A percentile compares a stretch with the other conserved stretches of the same genome.
These are phyloP conservation scores for Elaeagnus macrophylla DNA, from an alignment of 306 rosid genomes.

Conservation along the genomic window DNA sequence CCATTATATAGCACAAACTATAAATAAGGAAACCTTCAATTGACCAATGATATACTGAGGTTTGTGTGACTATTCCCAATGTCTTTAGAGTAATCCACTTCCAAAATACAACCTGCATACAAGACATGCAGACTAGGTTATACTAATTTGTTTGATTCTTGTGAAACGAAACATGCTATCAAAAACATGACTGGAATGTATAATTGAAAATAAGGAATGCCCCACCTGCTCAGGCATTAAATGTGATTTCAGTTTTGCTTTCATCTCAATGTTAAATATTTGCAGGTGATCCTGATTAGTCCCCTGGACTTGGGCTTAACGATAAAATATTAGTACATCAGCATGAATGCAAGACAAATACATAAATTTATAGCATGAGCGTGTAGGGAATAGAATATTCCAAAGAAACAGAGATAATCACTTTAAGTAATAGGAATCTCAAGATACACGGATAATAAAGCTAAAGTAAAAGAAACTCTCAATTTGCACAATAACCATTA, in stretches of 20 bases:
- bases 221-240: conserved; percentile 97
- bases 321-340: conserved; percentile 13
- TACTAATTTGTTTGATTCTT: conserved; percentile 12
- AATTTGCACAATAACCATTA: too few species aligned
- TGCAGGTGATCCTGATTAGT: conserved; percentile 95
- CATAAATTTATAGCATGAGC: too few species aligned
- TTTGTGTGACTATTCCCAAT: conserved; percentile 89
- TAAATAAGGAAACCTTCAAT: conserved; percentile 54
- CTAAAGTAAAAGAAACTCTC: too few species aligned
- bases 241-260: conserved; percentile 86
- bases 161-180: background rate
- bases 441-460: too few species aligned
- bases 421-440: too few species aligned
- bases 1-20: conserved; percentile 7
- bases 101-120: conserved; percentile 81
- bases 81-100: conserved; percentile 89
- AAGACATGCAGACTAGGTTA: conserved; percentile 12
- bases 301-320: conserved; percentile 90
- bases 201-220: conserved; percentile 1
- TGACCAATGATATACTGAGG: conserved; percentile 94
- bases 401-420: too few species aligned
- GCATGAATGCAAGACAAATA: background rate
- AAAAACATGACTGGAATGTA: background rate
- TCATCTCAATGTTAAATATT: conserved; percentile 92
- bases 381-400: too few species aligned